Base-by-base conservation (phyloP, 805 yeast genomes). In the Hanseniaspora guilliermondii region DNA sequence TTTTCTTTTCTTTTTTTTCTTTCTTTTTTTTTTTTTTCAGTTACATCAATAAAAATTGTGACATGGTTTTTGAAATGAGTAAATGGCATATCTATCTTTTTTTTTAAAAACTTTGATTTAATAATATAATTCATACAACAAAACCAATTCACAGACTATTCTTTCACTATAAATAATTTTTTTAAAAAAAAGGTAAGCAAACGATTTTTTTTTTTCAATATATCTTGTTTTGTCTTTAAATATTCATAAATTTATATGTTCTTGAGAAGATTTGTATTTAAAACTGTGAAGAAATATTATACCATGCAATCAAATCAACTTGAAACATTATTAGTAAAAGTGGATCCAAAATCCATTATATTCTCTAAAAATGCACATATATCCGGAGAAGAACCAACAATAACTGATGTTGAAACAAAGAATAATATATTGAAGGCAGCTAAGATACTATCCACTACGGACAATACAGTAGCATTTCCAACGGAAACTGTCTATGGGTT, bases 401-500 rank as follows among this genome's bases (percentile, higher is more conserved):
- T 83, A 19, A 60, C 73, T 1, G 87, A 83, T 61, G 61, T 70
- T n/a, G 65, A 65, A 27, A 82, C 94, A 0, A 68, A 70, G 56
- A 55, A 60, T 11, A 77, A 77, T 56, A 68, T 88, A 1, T 50
- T 66, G 11, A 67, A 67, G 19, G 97, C 96, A 6, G 81, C 87
- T 0, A 60, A 69, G 2, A 68, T 80, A 4, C 66, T 88, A 4
- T 65, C 70, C 17, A 66, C 67, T 2, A 70, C 82, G 0, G 64
- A 74, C 38, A 71, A 79, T 27, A 87, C 83, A 0, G 88, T 93
- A 14, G 97, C 91, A 0, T 89, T 93, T 62, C 98, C 98, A 1
- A 87, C 98, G 0, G 98, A 93, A 64, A 93, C 98, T 0, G 98
- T 93, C 0, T 93, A 93, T 66, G 98, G 98, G 0, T 73, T 93